These are phyloP conservation scores for Fusarium concolor DNA, from an alignment of 2,329 filamentous ascomycete species.

Conservation along the genomic window DNA sequence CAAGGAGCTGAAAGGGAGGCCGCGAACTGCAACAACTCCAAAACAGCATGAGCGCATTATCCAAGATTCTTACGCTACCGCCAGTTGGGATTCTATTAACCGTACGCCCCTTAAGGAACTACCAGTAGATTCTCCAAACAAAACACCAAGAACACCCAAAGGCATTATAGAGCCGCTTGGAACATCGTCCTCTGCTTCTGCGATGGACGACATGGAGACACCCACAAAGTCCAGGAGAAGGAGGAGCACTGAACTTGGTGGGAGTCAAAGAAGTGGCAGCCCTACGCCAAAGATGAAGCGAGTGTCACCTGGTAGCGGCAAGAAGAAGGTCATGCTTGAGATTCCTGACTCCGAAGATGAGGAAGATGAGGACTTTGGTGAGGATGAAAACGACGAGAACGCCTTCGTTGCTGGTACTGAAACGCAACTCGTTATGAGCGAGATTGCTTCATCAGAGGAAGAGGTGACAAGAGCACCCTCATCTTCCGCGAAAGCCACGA, in stretches of 20 bases:
- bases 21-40: conserved; percentile 34
- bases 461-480: conserved; percentile 18
- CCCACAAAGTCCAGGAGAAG: conserved; percentile 40
- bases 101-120: conserved; percentile 40
- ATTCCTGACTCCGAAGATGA: conserved; percentile 66
- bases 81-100: conserved; percentile 47
- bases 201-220: conserved; percentile 39
- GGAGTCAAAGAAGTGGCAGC: conserved; percentile 25
- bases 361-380: conserved; percentile 45
- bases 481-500: conserved; percentile 2
- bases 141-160: conserved; percentile 25
- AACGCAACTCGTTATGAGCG: conserved; percentile 52
- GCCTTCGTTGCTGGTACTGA: conserved; percentile 47
- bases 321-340: conserved; percentile 47
- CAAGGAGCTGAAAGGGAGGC: conserved; percentile 39
- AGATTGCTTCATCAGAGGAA: conserved; percentile 48
- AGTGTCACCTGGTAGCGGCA: conserved; percentile 33
- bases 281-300: conserved; percentile 40
- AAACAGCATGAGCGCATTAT: conserved; percentile 52
- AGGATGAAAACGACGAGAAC: conserved; percentile 30
- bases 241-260: conserved; percentile 39
- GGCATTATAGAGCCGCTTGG: conserved; percentile 28
- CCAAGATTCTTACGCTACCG: conserved; percentile 59
- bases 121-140: conserved; percentile 25
- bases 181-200: conserved; percentile 42